Percentiles rank a stretch among this genome's conserved stretches.
phyloP scores from a whole-genome alignment of 768 basidiomycete species.

The Suillus occidentalis region DNA sequence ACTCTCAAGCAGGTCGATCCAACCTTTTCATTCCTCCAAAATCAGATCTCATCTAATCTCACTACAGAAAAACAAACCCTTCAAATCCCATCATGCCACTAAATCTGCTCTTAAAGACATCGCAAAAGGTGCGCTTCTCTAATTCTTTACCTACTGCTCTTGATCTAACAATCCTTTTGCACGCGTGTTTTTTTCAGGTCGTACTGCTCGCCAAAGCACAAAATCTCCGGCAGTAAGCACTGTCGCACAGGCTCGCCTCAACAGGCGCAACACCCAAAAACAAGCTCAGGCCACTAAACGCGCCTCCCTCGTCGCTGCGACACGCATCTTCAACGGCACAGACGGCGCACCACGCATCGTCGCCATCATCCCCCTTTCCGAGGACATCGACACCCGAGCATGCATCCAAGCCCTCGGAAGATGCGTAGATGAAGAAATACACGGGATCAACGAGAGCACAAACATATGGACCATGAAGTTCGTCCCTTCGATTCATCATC shows the following conservation, averaged over 20 bases:
- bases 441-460: conserved; percentile 12
- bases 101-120: conserved; percentile 83
- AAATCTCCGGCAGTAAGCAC: conserved; percentile 52
- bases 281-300: conserved; percentile 57
- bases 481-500: conserved; percentile 18
- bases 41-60: conserved; percentile 4
- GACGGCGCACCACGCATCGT: conserved; percentile 85
- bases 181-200: conserved; percentile 43
- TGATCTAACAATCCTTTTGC: background rate
- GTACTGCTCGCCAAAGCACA: conserved; percentile 52
- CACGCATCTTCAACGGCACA: conserved; percentile 72
- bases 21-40: conserved; percentile 1
- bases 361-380: conserved; percentile 77
- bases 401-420: conserved; percentile 59
- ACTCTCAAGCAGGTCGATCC: conserved; percentile 74
- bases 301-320: background rate
- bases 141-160: background rate
- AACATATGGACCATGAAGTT: conserved; percentile 67
- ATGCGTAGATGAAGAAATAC: conserved; percentile 46
- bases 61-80: conserved; percentile 80
- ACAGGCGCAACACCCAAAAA: conserved; percentile 83
- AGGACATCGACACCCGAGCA: conserved; percentile 54
- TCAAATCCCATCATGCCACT: conserved; percentile 88
- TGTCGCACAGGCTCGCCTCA: conserved; percentile 68
- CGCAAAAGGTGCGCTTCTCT: conserved; percentile 64